phyloP scores from a whole-genome alignment of 106 monocot genomes.

The Vanilla planifolia region DNA sequence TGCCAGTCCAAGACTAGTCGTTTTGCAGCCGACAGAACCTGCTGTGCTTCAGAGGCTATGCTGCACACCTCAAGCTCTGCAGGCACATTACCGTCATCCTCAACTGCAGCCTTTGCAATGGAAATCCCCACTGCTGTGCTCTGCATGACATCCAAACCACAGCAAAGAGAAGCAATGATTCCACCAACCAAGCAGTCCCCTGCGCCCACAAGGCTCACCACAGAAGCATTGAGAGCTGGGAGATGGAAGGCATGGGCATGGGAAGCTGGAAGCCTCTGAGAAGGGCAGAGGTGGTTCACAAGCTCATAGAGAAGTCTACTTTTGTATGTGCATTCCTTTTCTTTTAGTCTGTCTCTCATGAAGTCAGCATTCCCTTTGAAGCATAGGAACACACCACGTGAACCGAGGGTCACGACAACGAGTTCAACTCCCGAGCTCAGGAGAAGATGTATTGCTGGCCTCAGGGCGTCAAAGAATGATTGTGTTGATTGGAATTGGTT shows the following conservation, averaged over 20 bases:
- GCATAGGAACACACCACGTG: slow-evolving; percentile 59
- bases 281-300: slow-evolving; percentile 13
- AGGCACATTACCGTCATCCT: slow-evolving; percentile 56
- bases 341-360: slow-evolving; percentile 14
- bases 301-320: slow-evolving; percentile 17
- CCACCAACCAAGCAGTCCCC: slow-evolving; percentile 93
- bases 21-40: background rate
- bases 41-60: slow-evolving; percentile 6
- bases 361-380: slow-evolving; percentile 26
- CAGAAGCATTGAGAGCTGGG: slow-evolving; percentile 59
- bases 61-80: slow-evolving; percentile 10
- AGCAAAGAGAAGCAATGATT: slow-evolving; percentile 49
- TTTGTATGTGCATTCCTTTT: background rate
- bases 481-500: slow-evolving; percentile 18
- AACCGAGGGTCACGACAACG: slow-evolving; percentile 63
- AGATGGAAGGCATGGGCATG: slow-evolving; percentile 45
- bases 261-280: slow-evolving; percentile 3
- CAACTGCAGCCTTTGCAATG: slow-evolving; percentile 75
- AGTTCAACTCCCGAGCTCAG: slow-evolving; percentile 62
- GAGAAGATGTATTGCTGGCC: slow-evolving; percentile 48
- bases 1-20: background rate
- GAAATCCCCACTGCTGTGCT: slow-evolving; percentile 59
- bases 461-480: slow-evolving; percentile 36
- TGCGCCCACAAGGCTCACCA: slow-evolving; percentile 62
- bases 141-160: slow-evolving; percentile 53